Evolutionary conservation across 805 yeast genomes (phyloP).

Genomic region (Metschnikowia lachancei): DNA sequence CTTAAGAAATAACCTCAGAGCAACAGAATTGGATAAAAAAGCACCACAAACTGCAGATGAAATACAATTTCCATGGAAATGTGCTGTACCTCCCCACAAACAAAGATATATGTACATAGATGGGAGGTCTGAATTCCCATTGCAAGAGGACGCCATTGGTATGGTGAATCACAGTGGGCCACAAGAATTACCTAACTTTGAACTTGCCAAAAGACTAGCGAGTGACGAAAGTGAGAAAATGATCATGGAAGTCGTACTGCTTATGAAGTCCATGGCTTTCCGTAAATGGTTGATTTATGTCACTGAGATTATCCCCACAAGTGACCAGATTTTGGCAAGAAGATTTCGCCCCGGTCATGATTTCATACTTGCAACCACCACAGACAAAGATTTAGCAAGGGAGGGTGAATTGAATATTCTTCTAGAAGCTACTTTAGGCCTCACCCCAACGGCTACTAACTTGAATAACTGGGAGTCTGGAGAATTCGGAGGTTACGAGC

Average conservation of each 20-base stretch:
- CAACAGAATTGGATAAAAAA: constrained; percentile 56
- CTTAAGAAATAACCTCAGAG: constrained; percentile 49
- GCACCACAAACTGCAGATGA: constrained; percentile 59
- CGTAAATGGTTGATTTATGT: constrained; percentile 64
- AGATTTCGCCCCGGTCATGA: constrained; percentile 95
- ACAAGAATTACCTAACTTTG: constrained; percentile 58
- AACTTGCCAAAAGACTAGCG: constrained; percentile 24
- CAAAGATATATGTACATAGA: constrained; percentile 83
- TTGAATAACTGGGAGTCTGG: constrained; percentile 80
- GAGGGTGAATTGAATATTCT: constrained; percentile 41
- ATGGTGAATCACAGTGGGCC: constrained; percentile 36
- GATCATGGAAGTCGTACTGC: constrained; percentile 52
- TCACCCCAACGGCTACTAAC: constrained; percentile 62
- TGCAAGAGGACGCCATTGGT: constrained; percentile 33
- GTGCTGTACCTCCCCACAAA: constrained; percentile 92
- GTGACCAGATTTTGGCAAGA: constrained; percentile 70
- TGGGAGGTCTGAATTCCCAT: constrained; percentile 46
- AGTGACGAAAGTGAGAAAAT: constrained; percentile 31
- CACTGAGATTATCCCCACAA: constrained; percentile 59
- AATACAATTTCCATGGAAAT: constrained; percentile 74
- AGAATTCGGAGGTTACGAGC: constrained; percentile 92
- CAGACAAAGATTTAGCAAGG: constrained; percentile 39
- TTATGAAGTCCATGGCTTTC: constrained; percentile 62
- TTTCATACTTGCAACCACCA: constrained; percentile 81
- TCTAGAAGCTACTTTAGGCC: constrained; percentile 75